These are phyloP conservation scores for Avena eriantha DNA, from an alignment of 176 grass and related monocot genomes.

Conservation along the genomic window DNA sequence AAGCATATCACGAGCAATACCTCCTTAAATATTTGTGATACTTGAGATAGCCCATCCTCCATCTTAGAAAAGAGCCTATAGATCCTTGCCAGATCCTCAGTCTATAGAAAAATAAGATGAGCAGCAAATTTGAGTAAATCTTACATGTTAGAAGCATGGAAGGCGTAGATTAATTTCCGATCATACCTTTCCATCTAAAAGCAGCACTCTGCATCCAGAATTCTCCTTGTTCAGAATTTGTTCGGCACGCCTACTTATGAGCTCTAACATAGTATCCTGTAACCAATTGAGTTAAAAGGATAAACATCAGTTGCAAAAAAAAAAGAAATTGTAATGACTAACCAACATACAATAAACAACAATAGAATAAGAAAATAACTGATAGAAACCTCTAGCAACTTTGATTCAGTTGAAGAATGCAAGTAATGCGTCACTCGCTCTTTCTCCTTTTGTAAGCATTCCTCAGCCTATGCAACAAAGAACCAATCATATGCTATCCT, in stretches of 20 bases:
- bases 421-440: constrained; percentile 70
- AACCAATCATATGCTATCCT: constrained; percentile 11
- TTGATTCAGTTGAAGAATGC: constrained; percentile 63
- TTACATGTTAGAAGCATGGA: background rate
- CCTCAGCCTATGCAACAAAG: constrained; percentile 59
- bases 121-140: background rate
- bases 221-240: constrained; percentile 77
- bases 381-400: constrained; percentile 60
- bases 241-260: constrained; percentile 48
- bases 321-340: background rate
- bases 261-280: constrained; percentile 65
- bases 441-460: constrained; percentile 72
- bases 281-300: constrained; percentile 11
- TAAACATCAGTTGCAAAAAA: constrained; percentile 17
- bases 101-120: constrained; percentile 39
- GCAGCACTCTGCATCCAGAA: constrained; percentile 72
- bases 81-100: constrained; percentile 75
- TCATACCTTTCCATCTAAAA: constrained; percentile 71
- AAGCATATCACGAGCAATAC: constrained; percentile 36
- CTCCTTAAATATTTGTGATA: constrained; percentile 76
- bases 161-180: background rate
- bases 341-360: constrained; percentile 4
- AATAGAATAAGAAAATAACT: background rate
- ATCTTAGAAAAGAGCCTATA: constrained; percentile 77
- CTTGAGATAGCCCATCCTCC: constrained; percentile 52